Evolutionary conservation across 371 early-diverging fungal genomes (phyloP), one percentile per base, ranked within the genome.

Genomic region (Rhizopus sp.): DNA sequence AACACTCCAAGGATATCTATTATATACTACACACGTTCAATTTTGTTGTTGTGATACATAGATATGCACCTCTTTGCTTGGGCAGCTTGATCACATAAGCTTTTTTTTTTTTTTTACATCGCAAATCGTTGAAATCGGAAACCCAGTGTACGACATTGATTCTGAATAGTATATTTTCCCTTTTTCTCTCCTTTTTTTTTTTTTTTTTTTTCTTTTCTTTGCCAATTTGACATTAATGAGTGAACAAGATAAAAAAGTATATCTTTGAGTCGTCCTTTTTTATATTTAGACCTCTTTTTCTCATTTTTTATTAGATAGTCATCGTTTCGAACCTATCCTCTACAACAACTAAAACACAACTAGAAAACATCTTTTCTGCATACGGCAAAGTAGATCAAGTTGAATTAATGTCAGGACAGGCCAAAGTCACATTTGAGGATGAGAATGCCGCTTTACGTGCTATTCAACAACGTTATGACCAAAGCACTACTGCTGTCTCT

Each of bases 301-400:
- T 48, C 48, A 31, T 48, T 48, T 48, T 31, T 5, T n/a, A 4
- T 31, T 33, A 44, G n/a, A 59, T 63, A 1, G 63, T 75, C 7
- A 42, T 71, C 6, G 56, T 75, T 7, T 69, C 75, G 15, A 62
- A 69, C 35, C 58, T 75, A 16, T 63, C 69, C 39, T 66, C 75
- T n/a, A 55, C 64, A 7, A 67, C 65, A 1, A 75, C 75, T 12
- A 71, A 68, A 59, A 52, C 67, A n/a, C 75, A 75, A 53, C 53
- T 75, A 13, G 62, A 60, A 13, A 71, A 75, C 4, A 55, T 69
- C 32, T 73, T 79, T 55, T 78, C 82, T 16, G 69, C 74, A 41
- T 82, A 79, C 63, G 80, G 82, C 8, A 66, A 71, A 38, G 77
- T 82, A 7, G 57, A 72, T 51, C 63, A 62, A 32, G 75, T 79